Conservation (phyloP, 495 filamentous ascomycete genomes). For the Pseudevernia furfuracea region DNA sequence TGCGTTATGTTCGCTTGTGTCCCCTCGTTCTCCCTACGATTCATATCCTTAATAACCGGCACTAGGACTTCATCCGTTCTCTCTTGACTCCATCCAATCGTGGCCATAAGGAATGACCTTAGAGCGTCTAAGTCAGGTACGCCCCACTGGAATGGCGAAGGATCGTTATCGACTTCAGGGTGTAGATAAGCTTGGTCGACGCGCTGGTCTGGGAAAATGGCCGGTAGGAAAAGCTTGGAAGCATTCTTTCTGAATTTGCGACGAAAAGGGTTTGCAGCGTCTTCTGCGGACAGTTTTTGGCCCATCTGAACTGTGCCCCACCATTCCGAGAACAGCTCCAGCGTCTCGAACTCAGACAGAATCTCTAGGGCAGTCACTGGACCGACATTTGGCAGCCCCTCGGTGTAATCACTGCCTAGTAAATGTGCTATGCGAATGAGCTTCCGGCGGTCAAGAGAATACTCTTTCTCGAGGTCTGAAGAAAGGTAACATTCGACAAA, state of each 20-base stretch:
- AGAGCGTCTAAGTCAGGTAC: constrained; percentile 85
- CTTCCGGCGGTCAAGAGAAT: constrained; percentile 70
- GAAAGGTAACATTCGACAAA: constrained; percentile 93
- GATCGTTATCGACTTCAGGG: constrained; percentile 73
- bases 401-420: constrained; percentile 87
- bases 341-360: constrained; percentile 70
- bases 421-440: constrained; percentile 85
- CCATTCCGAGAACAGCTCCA: constrained; percentile 76
- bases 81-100: constrained; percentile 85
- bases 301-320: constrained; percentile 69
- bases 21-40: constrained; percentile 72
- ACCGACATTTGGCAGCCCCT: constrained; percentile 81
- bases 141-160: constrained; percentile 85
- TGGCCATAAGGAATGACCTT: constrained; percentile 80
- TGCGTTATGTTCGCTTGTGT: constrained; percentile 95
- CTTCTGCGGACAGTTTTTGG: constrained; percentile 33
- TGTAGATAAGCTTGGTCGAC: constrained; percentile 76
- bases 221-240: constrained; percentile 76
- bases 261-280: constrained; percentile 52
- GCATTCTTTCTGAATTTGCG: constrained; percentile 77
- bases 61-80: constrained; percentile 90
- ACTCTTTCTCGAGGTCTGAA: constrained; percentile 81
- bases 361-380: constrained; percentile 92
- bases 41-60: constrained; percentile 92
- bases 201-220: constrained; percentile 63